Percentiles rank a stretch among this genome's conserved stretches.
Conservation (phyloP, 495 filamentous ascomycete genomes). For the Penicillium parvum region DNA sequence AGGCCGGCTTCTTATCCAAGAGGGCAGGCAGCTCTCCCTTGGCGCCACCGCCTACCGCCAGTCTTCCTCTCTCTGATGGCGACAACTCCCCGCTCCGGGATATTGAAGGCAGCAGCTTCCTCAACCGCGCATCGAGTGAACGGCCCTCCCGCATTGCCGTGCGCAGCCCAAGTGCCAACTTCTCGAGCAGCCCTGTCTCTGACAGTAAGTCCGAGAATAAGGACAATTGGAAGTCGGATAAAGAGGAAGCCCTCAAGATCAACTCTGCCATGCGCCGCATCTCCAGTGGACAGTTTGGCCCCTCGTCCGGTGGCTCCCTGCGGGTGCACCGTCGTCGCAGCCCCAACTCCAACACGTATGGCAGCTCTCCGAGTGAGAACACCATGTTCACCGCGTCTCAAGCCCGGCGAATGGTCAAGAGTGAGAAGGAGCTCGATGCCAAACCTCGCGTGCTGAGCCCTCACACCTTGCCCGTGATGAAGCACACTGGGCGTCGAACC, state of each 20-base stretch:
- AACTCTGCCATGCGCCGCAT: constrained; percentile 59
- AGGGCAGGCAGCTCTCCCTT: constrained; percentile 60
- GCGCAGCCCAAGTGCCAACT: constrained; percentile 45
- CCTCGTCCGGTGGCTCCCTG: constrained; percentile 26
- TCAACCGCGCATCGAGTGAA: constrained; percentile 51
- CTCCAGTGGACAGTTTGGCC: constrained; percentile 32
- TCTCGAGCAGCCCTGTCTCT: constrained; percentile 34
- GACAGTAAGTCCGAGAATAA: constrained; percentile 41
- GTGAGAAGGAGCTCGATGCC: constrained; percentile 53
- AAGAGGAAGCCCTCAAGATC: constrained; percentile 56
- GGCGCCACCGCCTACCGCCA: constrained; percentile 54
- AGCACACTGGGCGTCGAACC: constrained; percentile 48
- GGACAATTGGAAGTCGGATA: constrained; percentile 47
- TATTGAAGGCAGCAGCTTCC: constrained; percentile 55
- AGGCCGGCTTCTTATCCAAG: constrained; percentile 86
- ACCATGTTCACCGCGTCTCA: constrained; percentile 65
- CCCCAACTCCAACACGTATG: constrained; percentile 50
- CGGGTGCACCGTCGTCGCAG: constrained; percentile 58
- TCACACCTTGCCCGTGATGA: constrained; percentile 61
- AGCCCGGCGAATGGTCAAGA: constrained; percentile 66
- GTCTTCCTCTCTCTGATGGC: constrained; percentile 55
- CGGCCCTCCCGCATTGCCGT: constrained; percentile 48
- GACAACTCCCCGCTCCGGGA: constrained; percentile 64
- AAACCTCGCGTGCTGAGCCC: constrained; percentile 61
- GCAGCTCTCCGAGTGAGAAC: constrained; percentile 54